Evolutionary conservation across 345 rosid genomes (phyloP).

Genomic region (Arabis alpina): DNA sequence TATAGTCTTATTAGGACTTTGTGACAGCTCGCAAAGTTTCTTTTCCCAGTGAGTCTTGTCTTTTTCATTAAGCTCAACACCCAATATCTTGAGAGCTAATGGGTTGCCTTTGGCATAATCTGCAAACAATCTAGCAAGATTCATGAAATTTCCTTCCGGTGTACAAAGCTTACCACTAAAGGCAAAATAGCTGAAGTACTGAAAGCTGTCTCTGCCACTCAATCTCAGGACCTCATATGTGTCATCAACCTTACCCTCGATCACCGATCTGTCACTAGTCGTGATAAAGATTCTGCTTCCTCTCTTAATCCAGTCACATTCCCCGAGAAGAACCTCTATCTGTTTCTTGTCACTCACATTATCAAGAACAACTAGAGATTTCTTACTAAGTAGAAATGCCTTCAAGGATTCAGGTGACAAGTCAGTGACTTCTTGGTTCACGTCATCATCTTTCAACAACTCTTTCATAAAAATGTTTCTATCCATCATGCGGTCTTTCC

Average conservation of each 20-base stretch:
- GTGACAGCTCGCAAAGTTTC: background rate
- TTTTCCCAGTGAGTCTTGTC: constrained; percentile 31
- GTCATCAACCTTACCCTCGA: constrained; percentile 12
- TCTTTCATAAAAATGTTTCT: background rate
- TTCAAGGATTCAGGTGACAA: background rate
- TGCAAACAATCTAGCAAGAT: constrained; percentile 17
- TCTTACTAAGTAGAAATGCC: background rate
- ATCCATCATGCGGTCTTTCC: background rate
- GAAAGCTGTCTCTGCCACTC: constrained; percentile 21
- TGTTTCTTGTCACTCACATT: constrained; percentile 13
- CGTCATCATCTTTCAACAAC: constrained; percentile 1
- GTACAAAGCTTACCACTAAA: constrained; percentile 10
- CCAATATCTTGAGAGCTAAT: constrained; percentile 45
- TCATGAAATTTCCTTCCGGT: constrained; percentile 3
- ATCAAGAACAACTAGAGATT: constrained; percentile 29
- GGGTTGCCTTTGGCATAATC: constrained; percentile 46
- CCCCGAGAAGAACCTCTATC: constrained; percentile 20
- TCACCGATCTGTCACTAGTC: constrained; percentile 15
- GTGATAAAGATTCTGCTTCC: constrained; percentile 38
- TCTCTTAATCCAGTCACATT: constrained; percentile 23
- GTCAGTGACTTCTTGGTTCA: background rate
- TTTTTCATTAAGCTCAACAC: constrained; percentile 15
- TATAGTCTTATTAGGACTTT: constrained; percentile 27
- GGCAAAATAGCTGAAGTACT: constrained; percentile 22
- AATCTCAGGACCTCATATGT: constrained; percentile 26